phyloP scores from a whole-genome alignment of 1,284 basidiomycete species.

The Ganoderma multipileum region DNA sequence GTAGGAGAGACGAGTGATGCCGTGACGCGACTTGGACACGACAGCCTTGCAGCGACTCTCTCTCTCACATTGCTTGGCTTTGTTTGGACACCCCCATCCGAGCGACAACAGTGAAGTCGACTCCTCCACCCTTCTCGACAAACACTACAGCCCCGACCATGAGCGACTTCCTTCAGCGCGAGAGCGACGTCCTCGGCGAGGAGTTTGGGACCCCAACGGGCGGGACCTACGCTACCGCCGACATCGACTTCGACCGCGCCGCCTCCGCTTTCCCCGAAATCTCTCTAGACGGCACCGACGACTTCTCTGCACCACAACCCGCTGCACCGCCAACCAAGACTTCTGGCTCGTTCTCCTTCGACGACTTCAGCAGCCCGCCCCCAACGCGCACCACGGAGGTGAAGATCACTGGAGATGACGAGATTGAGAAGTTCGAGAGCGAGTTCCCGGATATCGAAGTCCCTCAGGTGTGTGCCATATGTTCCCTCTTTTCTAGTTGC shows the following conservation, averaged over 20 bases:
- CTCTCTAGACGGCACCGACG: slow-evolving; percentile 68
- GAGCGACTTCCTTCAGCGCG: slow-evolving; percentile 45
- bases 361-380: slow-evolving; percentile 62
- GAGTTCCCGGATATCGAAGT: slow-evolving; percentile 90
- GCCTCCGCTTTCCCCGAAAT: slow-evolving; percentile 89
- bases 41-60: background rate
- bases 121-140: background rate
- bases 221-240: slow-evolving; percentile 42
- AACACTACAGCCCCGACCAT: slow-evolving; percentile 21
- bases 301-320: slow-evolving; percentile 51
- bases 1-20: no score
- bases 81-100: slow-evolving; percentile 14
- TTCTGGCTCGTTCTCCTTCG: slow-evolving; percentile 63
- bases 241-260: slow-evolving; percentile 80
- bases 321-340: slow-evolving; percentile 36
- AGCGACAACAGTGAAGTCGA: background rate
- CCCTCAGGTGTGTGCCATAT: slow-evolving; percentile 51
- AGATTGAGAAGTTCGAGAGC: slow-evolving; percentile 90
- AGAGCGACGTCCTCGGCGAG: slow-evolving; percentile 44
- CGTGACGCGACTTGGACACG: background rate
- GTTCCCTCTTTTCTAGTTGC: background rate
- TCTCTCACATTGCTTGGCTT: no score
- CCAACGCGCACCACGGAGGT: slow-evolving; percentile 57
- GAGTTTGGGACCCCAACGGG: slow-evolving; percentile 42
- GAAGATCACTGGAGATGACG: slow-evolving; percentile 86